Base-by-base conservation (phyloP, 75 land plant species). In the Pinus albicaulis region DNA sequence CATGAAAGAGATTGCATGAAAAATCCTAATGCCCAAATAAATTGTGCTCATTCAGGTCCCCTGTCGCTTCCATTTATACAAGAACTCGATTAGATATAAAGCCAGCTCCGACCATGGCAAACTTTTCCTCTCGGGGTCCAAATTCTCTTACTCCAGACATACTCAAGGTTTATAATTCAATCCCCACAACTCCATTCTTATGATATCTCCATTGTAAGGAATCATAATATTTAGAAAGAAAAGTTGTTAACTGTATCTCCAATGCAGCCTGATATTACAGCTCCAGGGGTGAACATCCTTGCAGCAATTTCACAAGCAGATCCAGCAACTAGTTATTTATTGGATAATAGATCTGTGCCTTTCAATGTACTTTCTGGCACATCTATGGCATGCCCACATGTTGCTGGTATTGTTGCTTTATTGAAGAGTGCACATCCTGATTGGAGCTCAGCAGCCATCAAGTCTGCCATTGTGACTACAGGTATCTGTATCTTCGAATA, bases 61-160 rank as follows among this genome's bases (percentile, higher is more conserved):
- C 94, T 28, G 28, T 57, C 38, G 94, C 82, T 7, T 61, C 73
- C 59, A 86, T 89, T 63, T 76, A 80, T 14, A 59, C 83, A 11
- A 73, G n/a, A 38, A 84, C 92, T 52, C 15, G 19, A 28, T 24
- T 85, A 22, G 73, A 61, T 6, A 71, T 71, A 38, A 84, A 69
- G 44, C 92, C 88, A 28, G 86, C 93, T 23, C 92, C 93, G 2
- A 44, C 81, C 57, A 84, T 91, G 95, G 84, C 90, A 17, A 65
- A 84, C 0, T 90, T 91, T 77, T 88, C 95, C 1, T 88, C 91
- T 16, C 81, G 71, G 63, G 95, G 93, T 10, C 95, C 95, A 22
- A 91, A 81, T 66, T 38, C 75, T 12, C 72, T 92, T 55, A 70
- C 59, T 24, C 85, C 89, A 48, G 86, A 82, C 60, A 84, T 92